phyloP scores from a whole-genome alignment of 2,329 filamentous ascomycete species.

The Fusarium coffeatum region DNA sequence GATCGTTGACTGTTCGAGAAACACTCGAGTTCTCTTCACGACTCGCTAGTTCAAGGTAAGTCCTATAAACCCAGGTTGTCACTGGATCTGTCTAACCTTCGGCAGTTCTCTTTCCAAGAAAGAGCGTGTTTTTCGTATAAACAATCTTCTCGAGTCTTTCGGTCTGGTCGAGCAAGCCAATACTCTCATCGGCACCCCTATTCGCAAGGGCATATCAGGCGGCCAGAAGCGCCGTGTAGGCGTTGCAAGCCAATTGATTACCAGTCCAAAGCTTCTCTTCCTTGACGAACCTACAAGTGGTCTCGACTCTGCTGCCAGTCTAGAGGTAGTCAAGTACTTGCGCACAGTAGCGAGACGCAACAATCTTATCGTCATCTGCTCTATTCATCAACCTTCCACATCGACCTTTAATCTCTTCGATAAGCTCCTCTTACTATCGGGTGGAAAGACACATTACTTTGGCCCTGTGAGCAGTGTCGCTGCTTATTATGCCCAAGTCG shows the following conservation, averaged over 20 bases:
- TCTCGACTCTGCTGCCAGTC: slow-evolving; percentile 80
- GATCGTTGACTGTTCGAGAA: slow-evolving; percentile 82
- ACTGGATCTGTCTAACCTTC: background rate
- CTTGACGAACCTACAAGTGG: slow-evolving; percentile 88
- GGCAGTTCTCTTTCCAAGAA: slow-evolving; percentile 55
- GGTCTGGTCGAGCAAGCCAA: slow-evolving; percentile 76
- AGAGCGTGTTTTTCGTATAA: slow-evolving; percentile 72
- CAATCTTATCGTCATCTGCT: slow-evolving; percentile 81
- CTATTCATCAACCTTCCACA: slow-evolving; percentile 87
- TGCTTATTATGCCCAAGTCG: slow-evolving; percentile 72
- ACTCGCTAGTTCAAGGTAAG: slow-evolving; percentile 68
- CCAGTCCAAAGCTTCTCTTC: slow-evolving; percentile 82
- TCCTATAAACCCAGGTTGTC: too few relatives aligned
- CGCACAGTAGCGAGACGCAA: slow-evolving; percentile 73
- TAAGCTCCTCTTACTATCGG: slow-evolving; percentile 78
- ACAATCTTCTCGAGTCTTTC: slow-evolving; percentile 76
- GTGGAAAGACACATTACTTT: slow-evolving; percentile 78
- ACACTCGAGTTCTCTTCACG: slow-evolving; percentile 82
- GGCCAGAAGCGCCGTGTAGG: slow-evolving; percentile 86
- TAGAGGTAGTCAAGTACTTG: slow-evolving; percentile 81
- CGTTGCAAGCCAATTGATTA: slow-evolving; percentile 84
- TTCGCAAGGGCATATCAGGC: slow-evolving; percentile 84
- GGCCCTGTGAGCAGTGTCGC: slow-evolving; percentile 69
- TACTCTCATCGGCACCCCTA: slow-evolving; percentile 82
- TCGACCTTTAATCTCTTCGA: slow-evolving; percentile 85